These are phyloP conservation scores for Syncephalastrum racemosum DNA, from an alignment of 371 early-diverging fungal genomes.

Conservation along the genomic window DNA sequence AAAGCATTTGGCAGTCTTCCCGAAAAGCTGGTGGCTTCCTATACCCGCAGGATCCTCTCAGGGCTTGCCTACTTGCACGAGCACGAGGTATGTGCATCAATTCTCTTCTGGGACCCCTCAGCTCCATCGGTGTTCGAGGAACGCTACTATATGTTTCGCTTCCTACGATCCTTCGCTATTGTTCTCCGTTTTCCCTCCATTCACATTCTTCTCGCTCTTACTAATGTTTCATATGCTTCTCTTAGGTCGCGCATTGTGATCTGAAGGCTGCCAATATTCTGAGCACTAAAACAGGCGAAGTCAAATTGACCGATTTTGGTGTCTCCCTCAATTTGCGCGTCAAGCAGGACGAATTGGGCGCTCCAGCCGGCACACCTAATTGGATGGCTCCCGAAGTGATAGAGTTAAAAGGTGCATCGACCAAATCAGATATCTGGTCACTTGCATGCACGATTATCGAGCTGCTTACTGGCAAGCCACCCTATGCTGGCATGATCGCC, in stretches of 20 bases:
- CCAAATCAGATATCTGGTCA: constrained; percentile 87
- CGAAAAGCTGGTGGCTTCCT: constrained; percentile 85
- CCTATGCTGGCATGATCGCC: constrained; percentile 75
- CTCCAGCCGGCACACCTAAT: constrained; percentile 89
- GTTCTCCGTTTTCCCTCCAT: too few relatives aligned
- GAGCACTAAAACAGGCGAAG: constrained; percentile 87
- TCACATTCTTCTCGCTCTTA: too few relatives aligned
- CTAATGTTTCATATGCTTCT: too few relatives aligned
- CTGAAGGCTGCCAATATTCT: constrained; percentile 94
- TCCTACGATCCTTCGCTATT: too few relatives aligned
- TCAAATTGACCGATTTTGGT: constrained; percentile 95
- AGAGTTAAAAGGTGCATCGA: constrained; percentile 76
- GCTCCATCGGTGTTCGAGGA: too few relatives aligned
- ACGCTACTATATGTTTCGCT: too few relatives aligned
- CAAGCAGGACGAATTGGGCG: constrained; percentile 57
- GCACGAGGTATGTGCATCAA: constrained; percentile 44
- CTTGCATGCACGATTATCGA: constrained; percentile 90
- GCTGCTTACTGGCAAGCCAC: constrained; percentile 84
- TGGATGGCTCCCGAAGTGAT: constrained; percentile 99
- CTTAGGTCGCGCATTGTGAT: constrained; percentile 87
- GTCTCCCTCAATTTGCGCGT: constrained; percentile 79
- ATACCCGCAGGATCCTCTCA: constrained; percentile 83
- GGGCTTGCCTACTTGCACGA: constrained; percentile 90
- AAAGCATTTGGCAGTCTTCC: constrained; percentile 90
- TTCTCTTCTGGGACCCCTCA: background rate